These are phyloP conservation scores for Starmerella gropengiesseri DNA, from an alignment of 805 yeast species.

Conservation along the genomic window DNA sequence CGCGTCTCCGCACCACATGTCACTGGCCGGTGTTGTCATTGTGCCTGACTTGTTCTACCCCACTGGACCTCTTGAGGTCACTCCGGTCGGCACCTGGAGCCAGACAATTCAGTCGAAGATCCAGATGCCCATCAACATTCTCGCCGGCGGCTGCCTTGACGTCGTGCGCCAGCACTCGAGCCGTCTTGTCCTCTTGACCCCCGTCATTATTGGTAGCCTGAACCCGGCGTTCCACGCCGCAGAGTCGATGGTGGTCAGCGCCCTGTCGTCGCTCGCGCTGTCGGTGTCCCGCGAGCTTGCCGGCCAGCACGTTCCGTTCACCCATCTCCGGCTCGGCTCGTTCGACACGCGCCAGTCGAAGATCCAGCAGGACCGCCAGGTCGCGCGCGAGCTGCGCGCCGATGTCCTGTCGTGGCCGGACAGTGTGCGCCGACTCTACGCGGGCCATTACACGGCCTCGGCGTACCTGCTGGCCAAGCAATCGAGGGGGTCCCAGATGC, in stretches of 20 bases:
- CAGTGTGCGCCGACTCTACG: slow-evolving; percentile 30
- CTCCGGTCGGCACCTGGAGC: slow-evolving; percentile 43
- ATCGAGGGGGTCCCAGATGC: slow-evolving; percentile 27
- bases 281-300: slow-evolving; percentile 36
- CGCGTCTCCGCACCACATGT: slow-evolving; percentile 44
- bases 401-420: slow-evolving; percentile 37
- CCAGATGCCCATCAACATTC: slow-evolving; percentile 39
- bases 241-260: slow-evolving; percentile 44
- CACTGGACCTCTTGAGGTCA: slow-evolving; percentile 53
- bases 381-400: slow-evolving; percentile 30
- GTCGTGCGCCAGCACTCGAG: slow-evolving; percentile 42
- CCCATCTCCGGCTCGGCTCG: slow-evolving; percentile 39
- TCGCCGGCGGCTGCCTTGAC: slow-evolving; percentile 46
- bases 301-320: slow-evolving; percentile 36
- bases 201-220: slow-evolving; percentile 45
- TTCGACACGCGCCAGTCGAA: slow-evolving; percentile 30
- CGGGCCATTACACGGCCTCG: slow-evolving; percentile 28
- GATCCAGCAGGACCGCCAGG: slow-evolving; percentile 23
- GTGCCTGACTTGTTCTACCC: slow-evolving; percentile 63
- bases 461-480: slow-evolving; percentile 26
- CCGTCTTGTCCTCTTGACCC: slow-evolving; percentile 41
- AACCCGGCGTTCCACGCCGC: slow-evolving; percentile 54
- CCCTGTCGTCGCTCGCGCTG: slow-evolving; percentile 33
- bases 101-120: slow-evolving; percentile 38
- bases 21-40: slow-evolving; percentile 54